These are phyloP conservation scores for Mycosphaerella arachidis DNA, from an alignment of 2,329 filamentous ascomycete genomes.

Conservation along the genomic window DNA sequence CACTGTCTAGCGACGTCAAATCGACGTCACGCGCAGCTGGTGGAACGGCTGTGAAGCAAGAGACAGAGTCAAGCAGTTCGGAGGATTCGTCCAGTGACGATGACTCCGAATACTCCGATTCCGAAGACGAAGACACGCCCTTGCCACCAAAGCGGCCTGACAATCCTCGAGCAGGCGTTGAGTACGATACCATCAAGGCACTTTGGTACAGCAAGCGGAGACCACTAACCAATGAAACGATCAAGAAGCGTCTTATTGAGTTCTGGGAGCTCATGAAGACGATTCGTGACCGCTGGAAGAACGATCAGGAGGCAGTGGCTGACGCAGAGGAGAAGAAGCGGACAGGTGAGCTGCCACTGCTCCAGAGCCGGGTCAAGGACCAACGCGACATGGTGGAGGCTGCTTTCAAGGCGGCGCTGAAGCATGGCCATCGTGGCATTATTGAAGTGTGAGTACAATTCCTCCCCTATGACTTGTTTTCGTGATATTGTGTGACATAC, in stretches of 20 bases:
- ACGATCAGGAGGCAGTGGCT: slow-evolving; percentile 52
- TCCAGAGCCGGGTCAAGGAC: slow-evolving; percentile 54
- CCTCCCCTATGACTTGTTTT: neutral
- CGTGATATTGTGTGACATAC: neutral
- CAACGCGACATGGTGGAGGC: slow-evolving; percentile 55
- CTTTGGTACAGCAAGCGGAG: slow-evolving; percentile 56
- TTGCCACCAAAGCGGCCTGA: slow-evolving; percentile 50
- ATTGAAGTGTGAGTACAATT: slow-evolving; percentile 38
- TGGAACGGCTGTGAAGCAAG: slow-evolving; percentile 23
- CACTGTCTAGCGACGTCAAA: slow-evolving; percentile 1
- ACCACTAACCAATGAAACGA: slow-evolving; percentile 46
- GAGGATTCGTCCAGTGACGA: slow-evolving; percentile 45
- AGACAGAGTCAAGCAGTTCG: slow-evolving; percentile 42
- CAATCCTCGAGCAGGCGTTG: slow-evolving; percentile 48
- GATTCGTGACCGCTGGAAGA: slow-evolving; percentile 59
- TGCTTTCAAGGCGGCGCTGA: slow-evolving; percentile 43
- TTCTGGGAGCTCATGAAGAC: slow-evolving; percentile 58
- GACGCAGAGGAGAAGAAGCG: slow-evolving; percentile 56
- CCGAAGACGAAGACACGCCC: slow-evolving; percentile 52
- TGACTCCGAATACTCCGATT: slow-evolving; percentile 50
- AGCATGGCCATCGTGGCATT: slow-evolving; percentile 45
- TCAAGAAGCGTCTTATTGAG: slow-evolving; percentile 52
- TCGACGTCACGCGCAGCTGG: neutral
- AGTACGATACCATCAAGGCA: slow-evolving; percentile 58
- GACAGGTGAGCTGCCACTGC: slow-evolving; percentile 48